These are phyloP conservation scores for Endotrypanum monterogeii DNA, from an alignment of 208 protist genomes.

Conservation along the genomic window DNA sequence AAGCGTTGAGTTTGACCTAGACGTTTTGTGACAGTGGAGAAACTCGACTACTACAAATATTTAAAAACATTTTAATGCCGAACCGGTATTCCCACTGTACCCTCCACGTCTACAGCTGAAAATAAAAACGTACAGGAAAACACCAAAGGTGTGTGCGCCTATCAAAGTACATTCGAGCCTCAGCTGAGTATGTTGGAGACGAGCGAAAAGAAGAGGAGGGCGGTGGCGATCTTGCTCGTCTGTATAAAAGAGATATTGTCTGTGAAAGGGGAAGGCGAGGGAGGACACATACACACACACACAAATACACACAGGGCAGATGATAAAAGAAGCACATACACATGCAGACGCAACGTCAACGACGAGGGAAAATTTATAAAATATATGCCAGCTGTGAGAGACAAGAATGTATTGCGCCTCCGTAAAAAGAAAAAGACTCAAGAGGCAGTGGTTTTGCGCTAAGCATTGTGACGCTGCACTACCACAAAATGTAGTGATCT, in stretches of 20 bases:
- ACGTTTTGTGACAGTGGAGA: background rate
- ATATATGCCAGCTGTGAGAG: background rate
- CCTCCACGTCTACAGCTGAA: background rate
- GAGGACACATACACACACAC: no score
- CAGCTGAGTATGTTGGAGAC: background rate
- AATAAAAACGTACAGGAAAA: constrained; percentile 14
- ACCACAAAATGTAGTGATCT: constrained; percentile 44
- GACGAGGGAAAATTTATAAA: background rate
- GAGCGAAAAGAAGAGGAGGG: no score
- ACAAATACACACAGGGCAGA: no score
- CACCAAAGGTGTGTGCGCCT: constrained; percentile 9
- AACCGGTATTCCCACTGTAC: background rate
- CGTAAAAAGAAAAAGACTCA: background rate
- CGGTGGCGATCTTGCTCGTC: no score
- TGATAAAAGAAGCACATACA: no score
- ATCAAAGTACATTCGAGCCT: background rate
- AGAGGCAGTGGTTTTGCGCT: background rate
- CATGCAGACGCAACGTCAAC: background rate
- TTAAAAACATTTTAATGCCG: background rate
- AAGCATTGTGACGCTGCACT: background rate
- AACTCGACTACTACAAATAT: background rate
- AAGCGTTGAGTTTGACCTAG: background rate
- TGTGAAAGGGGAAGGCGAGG: no score
- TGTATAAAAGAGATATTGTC: no score
- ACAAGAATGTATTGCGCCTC: constrained; percentile 1